Conservation (phyloP, 441 rosid species). For the Adansonia gregorii region DNA sequence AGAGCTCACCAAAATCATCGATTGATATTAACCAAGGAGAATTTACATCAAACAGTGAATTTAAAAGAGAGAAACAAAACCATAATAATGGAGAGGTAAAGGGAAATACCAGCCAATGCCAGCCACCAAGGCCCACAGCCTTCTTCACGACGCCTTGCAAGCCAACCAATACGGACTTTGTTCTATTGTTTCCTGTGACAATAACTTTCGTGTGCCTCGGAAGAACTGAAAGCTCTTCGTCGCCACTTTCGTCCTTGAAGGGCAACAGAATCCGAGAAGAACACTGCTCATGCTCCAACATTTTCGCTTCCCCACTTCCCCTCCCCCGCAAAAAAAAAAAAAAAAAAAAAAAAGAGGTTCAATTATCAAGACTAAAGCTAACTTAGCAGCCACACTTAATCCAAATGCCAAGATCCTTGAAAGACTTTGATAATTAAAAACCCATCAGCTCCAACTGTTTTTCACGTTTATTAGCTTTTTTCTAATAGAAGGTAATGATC, state of each 20-base stretch:
- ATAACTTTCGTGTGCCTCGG: constrained; percentile 80
- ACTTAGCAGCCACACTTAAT: neutral
- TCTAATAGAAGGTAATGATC: constrained; percentile 15
- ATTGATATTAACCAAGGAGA: neutral
- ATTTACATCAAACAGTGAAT: constrained; percentile 10
- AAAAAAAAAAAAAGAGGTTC: neutral
- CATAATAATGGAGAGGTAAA: neutral
- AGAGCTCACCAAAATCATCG: no score
- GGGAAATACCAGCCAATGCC: constrained; percentile 84
- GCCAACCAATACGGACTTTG: constrained; percentile 81
- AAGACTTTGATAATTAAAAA: constrained; percentile 4
- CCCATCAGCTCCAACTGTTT: neutral
- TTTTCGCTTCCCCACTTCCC: constrained; percentile 21
- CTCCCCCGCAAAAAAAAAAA: no score
- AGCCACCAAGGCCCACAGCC: constrained; percentile 89
- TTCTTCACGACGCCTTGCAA: constrained; percentile 85
- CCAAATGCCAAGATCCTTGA: constrained; percentile 20
- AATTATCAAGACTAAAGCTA: constrained; percentile 6
- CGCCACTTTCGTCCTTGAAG: constrained; percentile 44
- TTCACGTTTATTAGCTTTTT: neutral
- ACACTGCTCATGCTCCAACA: constrained; percentile 63
- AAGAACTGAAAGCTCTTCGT: constrained; percentile 67
- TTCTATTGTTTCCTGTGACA: constrained; percentile 81
- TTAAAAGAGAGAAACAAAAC: neutral
- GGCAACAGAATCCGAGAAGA: constrained; percentile 56